Base-by-base conservation (phyloP, 2,329 filamentous ascomycete species). In the Furcasterigmium furcatum region DNA sequence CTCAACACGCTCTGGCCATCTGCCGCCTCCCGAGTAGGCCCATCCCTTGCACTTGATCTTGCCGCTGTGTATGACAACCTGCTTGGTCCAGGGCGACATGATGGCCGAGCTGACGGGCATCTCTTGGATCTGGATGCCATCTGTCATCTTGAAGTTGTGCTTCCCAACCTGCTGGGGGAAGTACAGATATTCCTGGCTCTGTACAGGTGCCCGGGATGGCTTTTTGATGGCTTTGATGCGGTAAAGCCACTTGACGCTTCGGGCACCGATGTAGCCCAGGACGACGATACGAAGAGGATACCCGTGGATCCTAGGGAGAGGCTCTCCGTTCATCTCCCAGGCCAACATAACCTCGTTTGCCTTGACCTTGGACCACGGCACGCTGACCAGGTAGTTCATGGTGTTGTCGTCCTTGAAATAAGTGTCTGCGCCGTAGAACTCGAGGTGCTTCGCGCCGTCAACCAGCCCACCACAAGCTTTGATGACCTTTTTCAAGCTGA, bases 271-370 rank as follows among this genome's bases (percentile, higher is more conserved):
- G 52, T 86, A 86, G 0, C 82, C 82, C 52, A 83, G 70, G 0
- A 86, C 82, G 0, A 87, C 72, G 0, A 74, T 69, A 5, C 84
- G 73, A 0, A 88, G 64, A 0, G 84, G 84, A 20, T 71, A 82
- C 0, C 84, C 84, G 48, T 88, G 85, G 47, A 87, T 85, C 10
- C 70, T 72, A 0, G 84, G 84, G 0, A 88, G 66, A 0, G 72
- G 71, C 49, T 84, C 67, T 5, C 78, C 83, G 51, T 88, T 88
- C 84, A 88, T 88, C 55, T 86, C 80, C 82, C 82, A 88, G 0
- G 79, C 80, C 0, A 88, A 69, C 41, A 88, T 67, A 0, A 88
- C 84, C 55, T 88, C 81, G 51, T 85, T 77, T 9, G 72, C 65
- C 52, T 82, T 84, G 39, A 87, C 83, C 61, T 88, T 88, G 7